Base-by-base conservation (phyloP, 2,329 filamentous ascomycete genomes). In the Paraphoma sp. region DNA sequence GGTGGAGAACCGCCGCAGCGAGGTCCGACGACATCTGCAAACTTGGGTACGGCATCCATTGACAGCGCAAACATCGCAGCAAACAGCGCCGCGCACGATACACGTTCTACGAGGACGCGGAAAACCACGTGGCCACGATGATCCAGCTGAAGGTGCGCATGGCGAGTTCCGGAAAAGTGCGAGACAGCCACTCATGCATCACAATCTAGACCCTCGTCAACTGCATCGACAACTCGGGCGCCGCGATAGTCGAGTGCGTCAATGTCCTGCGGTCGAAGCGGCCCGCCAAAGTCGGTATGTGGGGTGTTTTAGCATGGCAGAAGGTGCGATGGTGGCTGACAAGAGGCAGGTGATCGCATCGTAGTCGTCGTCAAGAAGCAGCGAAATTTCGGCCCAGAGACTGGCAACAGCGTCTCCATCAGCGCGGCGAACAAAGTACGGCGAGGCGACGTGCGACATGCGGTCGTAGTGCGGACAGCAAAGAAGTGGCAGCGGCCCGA, bases 181-280 rank as follows among this genome's bases (percentile, higher is more conserved):
- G 48, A 55, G 52, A 60, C 56, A 55, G 56, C 48, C 61, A 59
- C 73, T 73, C 62, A 98, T 97, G 92, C 66, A 62, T 44, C 56
- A 42, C 56, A 59, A 59, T 81, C 63, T 78, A 82, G 95, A 91
- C 93, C 76, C 92, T 99, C 87, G 87, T 99, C 72, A 97, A 95
- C 82, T 98, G 95, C 89, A 98, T 99, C 87, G 95, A 99, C 89
- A 99, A 97, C 84, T 98, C 95, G 65, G 95, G 95, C 76, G 95
- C 95, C 68, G 93, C 95, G 71, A 85, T 99, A 67, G 95, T 98
- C 81, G 95, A 99, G 83, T 99, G 95, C 82, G 91, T 90, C 77
- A 90, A 94, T 76, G 90, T 98, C 62, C 83, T 99, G 72, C 92
- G 92, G 74, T 95, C 94, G 82, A 96, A 97, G 82, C 84, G 88